Conservation (phyloP, 78 protist species). For the Planoprotostelium fungivorum region DNA sequence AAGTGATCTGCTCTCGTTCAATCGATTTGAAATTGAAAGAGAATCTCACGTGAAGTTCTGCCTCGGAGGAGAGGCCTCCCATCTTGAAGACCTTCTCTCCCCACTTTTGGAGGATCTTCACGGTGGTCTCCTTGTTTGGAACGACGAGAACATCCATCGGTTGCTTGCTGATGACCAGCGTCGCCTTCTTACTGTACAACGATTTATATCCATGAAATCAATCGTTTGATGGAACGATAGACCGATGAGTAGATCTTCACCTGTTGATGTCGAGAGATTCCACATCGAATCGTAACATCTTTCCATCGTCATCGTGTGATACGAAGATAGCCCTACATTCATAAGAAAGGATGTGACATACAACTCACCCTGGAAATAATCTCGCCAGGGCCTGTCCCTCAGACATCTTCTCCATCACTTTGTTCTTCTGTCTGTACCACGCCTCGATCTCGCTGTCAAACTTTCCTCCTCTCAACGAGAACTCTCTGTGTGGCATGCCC, state of each 20-base stretch:
- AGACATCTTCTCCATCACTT: background rate
- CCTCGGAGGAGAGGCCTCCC: background rate
- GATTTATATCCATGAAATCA: no score
- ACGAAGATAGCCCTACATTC: background rate
- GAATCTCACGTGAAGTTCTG: background rate
- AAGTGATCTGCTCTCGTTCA: background rate
- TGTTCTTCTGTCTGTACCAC: background rate
- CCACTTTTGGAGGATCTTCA: background rate
- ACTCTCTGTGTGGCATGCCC: background rate
- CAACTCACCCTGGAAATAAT: background rate
- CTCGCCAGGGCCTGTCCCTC: background rate
- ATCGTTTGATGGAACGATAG: background rate
- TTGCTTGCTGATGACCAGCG: background rate
- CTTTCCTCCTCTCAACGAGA: background rate
- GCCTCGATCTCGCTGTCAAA: background rate
- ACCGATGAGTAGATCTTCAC: background rate
- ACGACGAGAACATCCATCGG: background rate
- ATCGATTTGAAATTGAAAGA: background rate
- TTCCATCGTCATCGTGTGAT: background rate
- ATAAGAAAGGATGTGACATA: background rate
- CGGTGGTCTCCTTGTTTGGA: background rate
- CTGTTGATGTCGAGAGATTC: background rate
- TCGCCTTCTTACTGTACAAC: background rate
- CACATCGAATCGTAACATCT: background rate
- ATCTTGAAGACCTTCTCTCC: background rate